These are phyloP conservation scores for Lactuca saligna DNA, from an alignment of 129 eudicot genomes.

Conservation along the genomic window DNA sequence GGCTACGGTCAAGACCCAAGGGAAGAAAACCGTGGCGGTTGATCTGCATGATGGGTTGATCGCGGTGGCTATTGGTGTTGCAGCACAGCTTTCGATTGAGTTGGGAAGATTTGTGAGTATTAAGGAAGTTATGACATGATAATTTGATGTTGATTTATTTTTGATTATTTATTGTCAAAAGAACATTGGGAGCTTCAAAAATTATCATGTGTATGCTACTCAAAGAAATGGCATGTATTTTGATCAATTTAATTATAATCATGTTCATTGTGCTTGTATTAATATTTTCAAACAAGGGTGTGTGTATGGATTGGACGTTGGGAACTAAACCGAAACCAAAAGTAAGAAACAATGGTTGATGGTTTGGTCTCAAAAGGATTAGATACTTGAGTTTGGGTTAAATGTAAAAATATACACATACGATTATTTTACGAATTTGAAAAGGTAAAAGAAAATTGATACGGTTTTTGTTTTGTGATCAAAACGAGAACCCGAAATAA, in stretches of 20 bases:
- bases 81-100: slow-evolving; percentile 86
- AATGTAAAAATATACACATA: too few relatives aligned
- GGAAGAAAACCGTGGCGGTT: slow-evolving; percentile 62
- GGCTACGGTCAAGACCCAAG: slow-evolving; percentile 57
- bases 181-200: slow-evolving; percentile 4
- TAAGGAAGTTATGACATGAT: slow-evolving; percentile 56
- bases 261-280: neutral
- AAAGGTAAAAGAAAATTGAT: too few relatives aligned
- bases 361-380: too few relatives aligned
- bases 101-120: slow-evolving; percentile 80
- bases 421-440: too few relatives aligned
- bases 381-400: too few relatives aligned
- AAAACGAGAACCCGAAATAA: too few relatives aligned
- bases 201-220: slow-evolving; percentile 17
- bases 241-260: slow-evolving; percentile 10
- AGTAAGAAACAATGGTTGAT: too few relatives aligned
- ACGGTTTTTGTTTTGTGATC: too few relatives aligned
- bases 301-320: neutral
- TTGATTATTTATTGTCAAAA: slow-evolving; percentile 5
- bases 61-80: slow-evolving; percentile 99
- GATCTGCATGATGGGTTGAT: slow-evolving; percentile 79
- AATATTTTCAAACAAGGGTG: neutral
- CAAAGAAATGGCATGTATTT: neutral
- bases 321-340: too few relatives aligned
- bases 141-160: neutral